Evolutionary conservation across 345 rosid genomes (phyloP).

Genomic region (Corymbia maculata): DNA sequence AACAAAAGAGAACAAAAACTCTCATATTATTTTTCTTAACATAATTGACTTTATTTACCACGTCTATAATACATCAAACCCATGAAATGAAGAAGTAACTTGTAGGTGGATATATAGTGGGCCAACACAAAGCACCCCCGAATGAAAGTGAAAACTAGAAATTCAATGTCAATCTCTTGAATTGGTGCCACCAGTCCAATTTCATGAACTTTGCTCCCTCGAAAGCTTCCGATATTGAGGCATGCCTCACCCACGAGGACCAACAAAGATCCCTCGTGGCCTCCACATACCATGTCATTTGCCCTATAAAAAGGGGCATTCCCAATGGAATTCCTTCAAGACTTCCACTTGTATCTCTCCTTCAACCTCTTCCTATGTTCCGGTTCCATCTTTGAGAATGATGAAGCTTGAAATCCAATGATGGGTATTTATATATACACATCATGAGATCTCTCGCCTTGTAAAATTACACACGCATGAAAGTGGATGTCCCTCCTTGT

Average conservation of each 20-base stretch:
- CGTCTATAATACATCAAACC: neutral
- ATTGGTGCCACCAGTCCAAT: neutral
- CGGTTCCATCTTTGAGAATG: neutral
- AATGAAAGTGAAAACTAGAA: neutral
- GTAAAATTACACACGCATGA: neutral
- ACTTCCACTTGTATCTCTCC: neutral
- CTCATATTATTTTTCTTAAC: neutral
- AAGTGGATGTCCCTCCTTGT: neutral
- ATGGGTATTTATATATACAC: neutral
- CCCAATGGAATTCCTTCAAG: neutral
- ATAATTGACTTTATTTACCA: neutral
- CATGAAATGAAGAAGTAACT: neutral
- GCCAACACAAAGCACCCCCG: neutral
- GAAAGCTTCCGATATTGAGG: neutral
- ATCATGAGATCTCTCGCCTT: fast-evolving
- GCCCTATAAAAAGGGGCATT: neutral
- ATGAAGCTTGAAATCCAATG: neutral
- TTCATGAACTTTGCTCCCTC: neutral
- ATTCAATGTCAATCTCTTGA: neutral
- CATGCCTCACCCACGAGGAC: neutral
- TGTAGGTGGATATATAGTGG: neutral
- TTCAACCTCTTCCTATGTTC: neutral
- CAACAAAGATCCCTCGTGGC: neutral
- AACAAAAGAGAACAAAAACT: neutral
- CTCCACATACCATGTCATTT: neutral